Conservation (phyloP, 106 monocot species). For the Apostasia ramifera region DNA sequence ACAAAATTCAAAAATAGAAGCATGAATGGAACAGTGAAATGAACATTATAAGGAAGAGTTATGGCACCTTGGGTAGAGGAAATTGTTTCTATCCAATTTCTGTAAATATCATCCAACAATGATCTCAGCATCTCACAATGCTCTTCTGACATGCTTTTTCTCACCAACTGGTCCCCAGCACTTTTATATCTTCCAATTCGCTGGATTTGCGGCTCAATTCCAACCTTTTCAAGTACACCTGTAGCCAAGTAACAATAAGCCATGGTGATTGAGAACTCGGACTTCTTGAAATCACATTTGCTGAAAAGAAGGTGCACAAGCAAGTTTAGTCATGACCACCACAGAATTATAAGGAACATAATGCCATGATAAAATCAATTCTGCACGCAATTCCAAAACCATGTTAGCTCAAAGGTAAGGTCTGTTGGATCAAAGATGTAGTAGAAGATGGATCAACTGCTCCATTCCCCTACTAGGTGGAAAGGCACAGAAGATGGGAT, state of each 20-base stretch:
- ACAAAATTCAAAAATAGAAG: slow-evolving; percentile 13
- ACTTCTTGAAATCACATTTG: neutral
- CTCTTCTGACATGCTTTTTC: slow-evolving; percentile 82
- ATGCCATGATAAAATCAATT: too few species aligned
- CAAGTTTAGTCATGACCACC: too few species aligned
- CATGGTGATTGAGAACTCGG: neutral
- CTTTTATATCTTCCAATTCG: slow-evolving; percentile 93
- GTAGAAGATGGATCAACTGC: too few species aligned
- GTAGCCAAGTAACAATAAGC: slow-evolving; percentile 7
- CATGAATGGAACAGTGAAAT: neutral
- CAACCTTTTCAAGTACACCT: slow-evolving; percentile 91
- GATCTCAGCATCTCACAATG: slow-evolving; percentile 80
- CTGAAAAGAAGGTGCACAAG: too few species aligned
- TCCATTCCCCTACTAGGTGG: too few species aligned
- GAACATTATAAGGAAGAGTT: neutral
- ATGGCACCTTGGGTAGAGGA: slow-evolving; percentile 59
- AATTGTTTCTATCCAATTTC: slow-evolving; percentile 84
- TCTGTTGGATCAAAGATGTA: too few species aligned
- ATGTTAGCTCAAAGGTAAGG: too few species aligned
- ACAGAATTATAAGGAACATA: too few species aligned
- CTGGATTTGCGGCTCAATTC: slow-evolving; percentile 80
- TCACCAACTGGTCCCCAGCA: slow-evolving; percentile 66
- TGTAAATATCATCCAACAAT: slow-evolving; percentile 85
- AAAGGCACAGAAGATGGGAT: too few species aligned
- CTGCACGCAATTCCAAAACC: too few species aligned